Evolutionary conservation across 768 basidiomycete genomes (phyloP), one percentile per base, ranked within the genome.

Genomic region (Leccinum arenicola): DNA sequence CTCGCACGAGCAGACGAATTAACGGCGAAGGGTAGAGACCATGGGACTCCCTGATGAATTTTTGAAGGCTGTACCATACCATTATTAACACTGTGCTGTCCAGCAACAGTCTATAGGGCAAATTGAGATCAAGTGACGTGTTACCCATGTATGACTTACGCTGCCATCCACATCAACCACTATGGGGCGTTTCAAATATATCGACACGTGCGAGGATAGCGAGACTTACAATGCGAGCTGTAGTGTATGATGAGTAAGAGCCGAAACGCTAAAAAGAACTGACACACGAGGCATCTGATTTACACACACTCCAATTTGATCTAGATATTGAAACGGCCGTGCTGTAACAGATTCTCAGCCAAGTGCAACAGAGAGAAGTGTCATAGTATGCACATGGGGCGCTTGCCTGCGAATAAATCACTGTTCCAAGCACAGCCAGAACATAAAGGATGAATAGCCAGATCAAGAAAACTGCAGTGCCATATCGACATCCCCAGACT

Each of bases 401-500:
- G 15, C 2, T 29, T 2, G 9, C 7, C 9, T 17, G 21, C 27
- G 49, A 29, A 50, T 15, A 50, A 27, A 50, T 50, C 17, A 50
- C 49, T 2, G 56, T 17, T 11, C 38, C 59, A 15, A 66, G 25
- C 23, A 65, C 12, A 14, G 51, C 10, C 14, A 58, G 0, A 10
- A 61, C 6, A 50, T 67, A 66, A 29, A 54, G 1, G 0, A 52
- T 25, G 29, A 64, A 67, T n/a, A 58, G 12, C 14, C 25, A 7
- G 2, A 66, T 38, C n/a, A 67, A 35, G 15, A 17, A 45, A n/a
- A 56, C 10, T 1, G 56, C 50, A 14, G n/a, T 36, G 17, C 56
- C 55, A 19, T 55, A 50, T 9, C 33, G 52, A 40, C 65, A 66
- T 1, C 65, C 65, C 62, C 65, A 67, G 21, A 59, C 56, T 6